Conservation (phyloP, 2,329 filamentous ascomycete species). For the Fusarium drepaniforme region DNA sequence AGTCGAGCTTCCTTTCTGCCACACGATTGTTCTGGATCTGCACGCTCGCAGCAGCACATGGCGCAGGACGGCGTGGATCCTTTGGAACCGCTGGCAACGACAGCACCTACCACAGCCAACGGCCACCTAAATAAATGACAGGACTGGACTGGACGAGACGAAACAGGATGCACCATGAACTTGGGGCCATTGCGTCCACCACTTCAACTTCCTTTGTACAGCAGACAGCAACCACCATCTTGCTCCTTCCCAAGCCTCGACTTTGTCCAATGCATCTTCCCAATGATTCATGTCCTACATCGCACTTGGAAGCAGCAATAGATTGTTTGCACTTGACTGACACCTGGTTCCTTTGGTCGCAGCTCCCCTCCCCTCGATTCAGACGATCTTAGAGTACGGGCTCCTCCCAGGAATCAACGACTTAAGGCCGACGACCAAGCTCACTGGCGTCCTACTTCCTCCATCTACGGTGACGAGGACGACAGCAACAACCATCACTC, state of each 20-base stretch:
- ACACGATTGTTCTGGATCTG: slow-evolving; percentile 12
- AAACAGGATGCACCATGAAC: slow-evolving; percentile 18
- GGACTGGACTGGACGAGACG: background rate
- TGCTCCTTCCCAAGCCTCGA: background rate
- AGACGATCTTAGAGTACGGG: slow-evolving; percentile 39
- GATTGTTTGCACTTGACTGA: slow-evolving; percentile 33
- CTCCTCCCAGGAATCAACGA: slow-evolving; percentile 53
- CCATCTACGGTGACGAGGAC: slow-evolving; percentile 57
- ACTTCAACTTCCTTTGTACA: slow-evolving; percentile 8
- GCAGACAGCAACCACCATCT: background rate
- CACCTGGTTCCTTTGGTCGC: slow-evolving; percentile 18
- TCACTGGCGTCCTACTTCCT: slow-evolving; percentile 65
- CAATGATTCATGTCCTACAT: slow-evolving; percentile 4
- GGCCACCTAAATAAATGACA: background rate
- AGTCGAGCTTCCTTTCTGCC: slow-evolving; percentile 21
- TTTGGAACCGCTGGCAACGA: background rate
- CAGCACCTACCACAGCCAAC: slow-evolving; percentile 4
- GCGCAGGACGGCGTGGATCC: slow-evolving; percentile 14
- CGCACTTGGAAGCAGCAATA: slow-evolving; percentile 2
- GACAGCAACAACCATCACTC: slow-evolving; percentile 28
- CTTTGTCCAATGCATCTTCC: background rate
- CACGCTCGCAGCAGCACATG: slow-evolving; percentile 16
- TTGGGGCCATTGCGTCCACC: slow-evolving; percentile 9
- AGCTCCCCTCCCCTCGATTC: slow-evolving; percentile 43
- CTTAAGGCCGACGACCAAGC: slow-evolving; percentile 43